Percentiles rank a stretch among this genome's conserved stretches.
Conservation (phyloP, 495 filamentous ascomycete genomes). For the Daldinia grandis region DNA sequence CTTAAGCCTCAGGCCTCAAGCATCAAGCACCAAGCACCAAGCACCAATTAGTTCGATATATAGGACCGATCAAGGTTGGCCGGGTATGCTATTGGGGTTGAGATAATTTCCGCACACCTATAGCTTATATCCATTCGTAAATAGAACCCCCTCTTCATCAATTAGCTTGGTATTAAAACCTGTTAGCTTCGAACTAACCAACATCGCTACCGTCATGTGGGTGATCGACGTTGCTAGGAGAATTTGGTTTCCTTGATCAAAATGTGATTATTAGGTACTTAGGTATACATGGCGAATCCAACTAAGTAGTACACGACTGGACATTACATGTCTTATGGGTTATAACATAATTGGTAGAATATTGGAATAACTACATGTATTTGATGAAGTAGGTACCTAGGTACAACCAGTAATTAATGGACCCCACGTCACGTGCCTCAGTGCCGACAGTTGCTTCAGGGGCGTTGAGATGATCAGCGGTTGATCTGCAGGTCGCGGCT, state of each 20-base stretch:
- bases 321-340: no score
- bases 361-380: no score
- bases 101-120: background rate
- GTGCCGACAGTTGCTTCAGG: conserved; percentile 12
- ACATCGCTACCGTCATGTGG: background rate
- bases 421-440: conserved; percentile 32
- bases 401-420: background rate
- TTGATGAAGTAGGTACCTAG: no score
- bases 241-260: background rate
- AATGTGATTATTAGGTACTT: background rate
- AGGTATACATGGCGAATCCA: background rate
- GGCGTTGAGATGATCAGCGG: conserved; percentile 27
- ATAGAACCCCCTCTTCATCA: background rate
- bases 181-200: background rate
- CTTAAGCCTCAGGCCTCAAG: background rate
- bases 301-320: no score
- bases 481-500: conserved; percentile 39
- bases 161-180: background rate
- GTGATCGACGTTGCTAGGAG: background rate
- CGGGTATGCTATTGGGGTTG: background rate
- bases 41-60: background rate
- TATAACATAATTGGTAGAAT: no score
- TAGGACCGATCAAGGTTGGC: background rate
- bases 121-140: background rate
- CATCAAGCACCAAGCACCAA: background rate